Evolutionary conservation across 164 flowering plant genomes (phyloP), one percentile per base, ranked within the genome.

Genomic region (Magnolia sinica): DNA sequence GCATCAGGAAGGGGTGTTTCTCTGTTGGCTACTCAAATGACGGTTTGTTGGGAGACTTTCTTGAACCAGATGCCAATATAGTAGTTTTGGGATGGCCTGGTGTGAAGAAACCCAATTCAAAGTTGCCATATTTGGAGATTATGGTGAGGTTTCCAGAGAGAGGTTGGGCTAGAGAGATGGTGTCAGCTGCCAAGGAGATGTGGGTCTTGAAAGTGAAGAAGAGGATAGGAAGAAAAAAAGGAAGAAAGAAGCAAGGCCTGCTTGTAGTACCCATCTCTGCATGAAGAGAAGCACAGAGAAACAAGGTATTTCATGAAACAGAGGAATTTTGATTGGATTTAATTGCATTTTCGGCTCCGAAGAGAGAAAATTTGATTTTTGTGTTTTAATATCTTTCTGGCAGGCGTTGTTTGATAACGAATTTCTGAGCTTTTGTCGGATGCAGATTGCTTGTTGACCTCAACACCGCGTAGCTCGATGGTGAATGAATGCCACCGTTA

Each of bases 11-110:
- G 19, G 51, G 82, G 74, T 2, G 63, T 73, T 24, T 77, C 76
- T 69, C 82, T 82, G 69, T 82, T 82, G 22, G 79, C 80, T 37
- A 82, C 76, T 82, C 84, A 82, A 67, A 79, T 72, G 50, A 74
- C 73, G 8, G 74, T 71, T 23, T 31, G 55, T 8, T 58, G 22
- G 27, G 78, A n/a, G 51, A 27, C 7, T 55, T 72, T 66, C 13
- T 75, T 72, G 76, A 71, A 77, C 82, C 78, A 79, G 64, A 79
- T 82, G 61, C 83, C 83, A n/a, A 81, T 29, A 50, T 81, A 81
- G 64, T 64, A 71, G 24, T 73, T 76, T 14, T 7, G 49, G 31
- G 79, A 76, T 78, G 70, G 37, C 84, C 81, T 24, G 77, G 79
- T 5, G 19, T 18, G 77, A 79, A 79, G 81, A 76, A 82, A 13